Evolutionary conservation across 164 flowering plant species (phyloP), one percentile per base, ranked within the genome.

Genomic region (Houttuynia cordata): DNA sequence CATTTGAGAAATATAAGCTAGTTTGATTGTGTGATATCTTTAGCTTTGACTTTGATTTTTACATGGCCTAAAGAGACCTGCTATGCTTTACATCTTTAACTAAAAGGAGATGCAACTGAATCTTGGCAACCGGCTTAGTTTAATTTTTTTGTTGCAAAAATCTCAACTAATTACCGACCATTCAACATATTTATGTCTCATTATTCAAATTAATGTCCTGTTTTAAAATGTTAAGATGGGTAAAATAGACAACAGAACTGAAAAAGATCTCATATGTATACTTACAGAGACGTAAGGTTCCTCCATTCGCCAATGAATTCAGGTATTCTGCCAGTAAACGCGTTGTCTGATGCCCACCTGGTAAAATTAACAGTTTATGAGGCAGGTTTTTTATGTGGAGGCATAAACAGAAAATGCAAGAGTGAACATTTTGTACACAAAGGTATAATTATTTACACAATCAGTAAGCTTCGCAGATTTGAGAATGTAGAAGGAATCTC

Each of bases 331-430:
- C 97, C 94, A 1, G 87, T 87, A 34, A 85, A 64, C 41, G 64
- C 68, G 64, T 62, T 82, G 64, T 87, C 88, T 5, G 86, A 82
- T 20, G 78, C 83, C 91, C 91, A 80, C 62, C 96, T 84, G 77
- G 68, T 24, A 73, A 53, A 20, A 18, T 53, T 18, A 53, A 14
- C 8, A 5, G 20, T 53, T 20, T 20, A 23, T 1, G 20, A 53
- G 4, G 22, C 2, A 53, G 22, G 56, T 53, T 13, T 20, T 18
- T 20, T 8, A 23, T 10, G n/a, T 30, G 6, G 37, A 2, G 37
- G 37, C 37, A 30, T 30, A 30, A 30, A 30, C 37, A 6, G 37
- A 30, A 30, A 30, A 6, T 30, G 6, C 37, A 30, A 30, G 3
- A 4, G 10, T 45, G 17, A 45, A 14, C 14, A 17, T 10, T 45